These are phyloP conservation scores for Scheffersomyces lignosus DNA, from an alignment of 805 yeast genomes.

Conservation along the genomic window DNA sequence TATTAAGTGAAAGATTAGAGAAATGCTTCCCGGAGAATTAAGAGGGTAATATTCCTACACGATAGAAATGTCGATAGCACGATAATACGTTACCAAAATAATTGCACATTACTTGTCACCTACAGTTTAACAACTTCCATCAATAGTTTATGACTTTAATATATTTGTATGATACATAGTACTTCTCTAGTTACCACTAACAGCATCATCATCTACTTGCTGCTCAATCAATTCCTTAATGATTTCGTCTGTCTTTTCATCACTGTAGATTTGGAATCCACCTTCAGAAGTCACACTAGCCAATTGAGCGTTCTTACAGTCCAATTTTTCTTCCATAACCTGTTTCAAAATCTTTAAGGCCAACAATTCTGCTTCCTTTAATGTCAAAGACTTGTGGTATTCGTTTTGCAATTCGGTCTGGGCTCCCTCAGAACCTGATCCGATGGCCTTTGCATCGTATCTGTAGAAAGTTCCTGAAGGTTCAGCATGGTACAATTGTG, in stretches of 20 bases:
- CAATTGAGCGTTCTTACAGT: constrained; percentile 91
- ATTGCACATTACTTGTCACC: no score
- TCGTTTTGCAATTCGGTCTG: constrained; percentile 97
- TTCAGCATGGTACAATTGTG: constrained; percentile 97
- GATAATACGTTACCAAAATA: no score
- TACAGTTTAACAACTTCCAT: no score
- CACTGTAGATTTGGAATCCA: constrained; percentile 84
- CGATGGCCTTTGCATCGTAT: constrained; percentile 98
- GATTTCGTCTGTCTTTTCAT: constrained; percentile 78
- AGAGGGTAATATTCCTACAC: no score
- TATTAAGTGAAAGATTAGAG: constrained; percentile 45
- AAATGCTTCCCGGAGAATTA: constrained; percentile 30
- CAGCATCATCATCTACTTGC: constrained; percentile 43
- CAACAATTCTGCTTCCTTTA: constrained; percentile 89
- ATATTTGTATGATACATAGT: no score
- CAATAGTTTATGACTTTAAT: no score
- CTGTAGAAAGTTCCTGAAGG: constrained; percentile 98
- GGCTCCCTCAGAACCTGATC: constrained; percentile 98
- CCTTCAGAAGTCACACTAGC: constrained; percentile 85
- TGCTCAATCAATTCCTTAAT: constrained; percentile 76
- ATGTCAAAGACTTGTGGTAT: constrained; percentile 87
- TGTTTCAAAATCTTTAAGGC: constrained; percentile 89
- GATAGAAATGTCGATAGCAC: no score
- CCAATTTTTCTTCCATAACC: constrained; percentile 98
- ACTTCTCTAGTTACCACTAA: no score